Evolutionary conservation across 2,329 filamentous ascomycete genomes (phyloP).

Genomic region (Microcyclospora pomicola): DNA sequence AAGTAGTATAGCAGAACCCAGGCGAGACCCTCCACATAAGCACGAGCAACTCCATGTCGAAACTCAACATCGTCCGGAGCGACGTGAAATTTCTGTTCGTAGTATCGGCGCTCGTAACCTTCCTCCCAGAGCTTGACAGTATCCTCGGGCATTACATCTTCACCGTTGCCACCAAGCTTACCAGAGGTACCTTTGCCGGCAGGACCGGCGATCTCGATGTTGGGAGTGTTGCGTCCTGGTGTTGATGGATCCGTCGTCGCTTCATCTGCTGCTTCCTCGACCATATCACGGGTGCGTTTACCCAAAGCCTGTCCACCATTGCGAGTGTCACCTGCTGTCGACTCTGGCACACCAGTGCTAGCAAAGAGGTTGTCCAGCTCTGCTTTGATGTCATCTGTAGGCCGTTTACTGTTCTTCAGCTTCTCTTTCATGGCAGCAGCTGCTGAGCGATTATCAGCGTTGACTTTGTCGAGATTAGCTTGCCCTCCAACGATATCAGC

Average conservation of each 20-base stretch:
- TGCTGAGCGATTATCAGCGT: slow-evolving; percentile 83
- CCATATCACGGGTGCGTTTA: slow-evolving; percentile 64
- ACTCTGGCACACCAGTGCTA: slow-evolving; percentile 5
- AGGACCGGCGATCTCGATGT: slow-evolving; percentile 19
- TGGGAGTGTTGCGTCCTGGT: slow-evolving; percentile 45
- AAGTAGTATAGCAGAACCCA: slow-evolving; percentile 98
- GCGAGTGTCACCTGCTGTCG: slow-evolving; percentile 13
- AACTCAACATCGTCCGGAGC: slow-evolving; percentile 71
- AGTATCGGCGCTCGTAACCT: slow-evolving; percentile 90
- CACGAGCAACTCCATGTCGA: slow-evolving; percentile 70
- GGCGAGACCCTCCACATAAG: slow-evolving; percentile 87
- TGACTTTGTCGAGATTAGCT: slow-evolving; percentile 46
- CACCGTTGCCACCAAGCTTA: slow-evolving; percentile 28
- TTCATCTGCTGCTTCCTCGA: slow-evolving; percentile 43
- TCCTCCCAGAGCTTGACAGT: slow-evolving; percentile 87
- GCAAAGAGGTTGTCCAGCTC: slow-evolving; percentile 17
- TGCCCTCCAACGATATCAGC: slow-evolving; percentile 56
- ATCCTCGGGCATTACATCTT: slow-evolving; percentile 57
- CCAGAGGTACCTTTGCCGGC: slow-evolving; percentile 14
- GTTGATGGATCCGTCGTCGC: slow-evolving; percentile 28
- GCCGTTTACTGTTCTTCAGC: slow-evolving; percentile 41
- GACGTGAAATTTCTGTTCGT: slow-evolving; percentile 88
- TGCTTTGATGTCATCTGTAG: slow-evolving; percentile 17
- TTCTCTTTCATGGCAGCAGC: slow-evolving; percentile 76
- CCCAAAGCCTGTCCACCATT: slow-evolving; percentile 35